Evolutionary conservation across 2,329 filamentous ascomycete genomes (phyloP).

Genomic region (Penicillium sp.): DNA sequence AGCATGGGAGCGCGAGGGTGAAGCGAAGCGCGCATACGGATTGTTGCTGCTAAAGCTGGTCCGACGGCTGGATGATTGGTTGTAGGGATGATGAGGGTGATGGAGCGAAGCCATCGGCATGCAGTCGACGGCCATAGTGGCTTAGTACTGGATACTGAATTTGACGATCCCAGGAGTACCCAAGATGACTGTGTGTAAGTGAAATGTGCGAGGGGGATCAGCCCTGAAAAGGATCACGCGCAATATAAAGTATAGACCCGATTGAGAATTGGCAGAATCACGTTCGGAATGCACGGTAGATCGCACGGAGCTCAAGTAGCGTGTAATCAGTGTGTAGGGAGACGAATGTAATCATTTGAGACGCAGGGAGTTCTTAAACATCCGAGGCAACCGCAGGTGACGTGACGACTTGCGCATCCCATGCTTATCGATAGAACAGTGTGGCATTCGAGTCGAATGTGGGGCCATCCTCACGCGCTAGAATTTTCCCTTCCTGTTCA

Average conservation of each 20-base stretch:
- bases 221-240: constrained; percentile 9
- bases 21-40: constrained; percentile 29
- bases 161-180: neutral
- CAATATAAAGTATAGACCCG: constrained; percentile 4
- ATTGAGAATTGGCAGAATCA: constrained; percentile 6
- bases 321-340: neutral
- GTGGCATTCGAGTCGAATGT: neutral
- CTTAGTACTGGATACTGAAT: neutral
- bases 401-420: constrained; percentile 22
- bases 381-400: constrained; percentile 12
- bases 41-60: constrained; percentile 21
- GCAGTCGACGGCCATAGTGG: constrained; percentile 19
- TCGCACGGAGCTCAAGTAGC: constrained; percentile 5
- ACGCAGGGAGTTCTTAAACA: neutral
- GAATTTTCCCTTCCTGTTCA: neutral
- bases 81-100: constrained; percentile 22
- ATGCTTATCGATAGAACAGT: neutral
- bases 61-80: constrained; percentile 7
- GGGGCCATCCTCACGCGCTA: neutral
- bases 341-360: neutral
- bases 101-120: constrained; percentile 23
- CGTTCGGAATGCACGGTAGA: constrained; percentile 9
- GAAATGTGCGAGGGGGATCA: neutral
- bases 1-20: constrained; percentile 21
- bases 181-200: neutral